Evolutionary conservation across 441 rosid species (phyloP), one percentile per base, ranked within the genome.

Genomic region (Gossypium davidsonii): DNA sequence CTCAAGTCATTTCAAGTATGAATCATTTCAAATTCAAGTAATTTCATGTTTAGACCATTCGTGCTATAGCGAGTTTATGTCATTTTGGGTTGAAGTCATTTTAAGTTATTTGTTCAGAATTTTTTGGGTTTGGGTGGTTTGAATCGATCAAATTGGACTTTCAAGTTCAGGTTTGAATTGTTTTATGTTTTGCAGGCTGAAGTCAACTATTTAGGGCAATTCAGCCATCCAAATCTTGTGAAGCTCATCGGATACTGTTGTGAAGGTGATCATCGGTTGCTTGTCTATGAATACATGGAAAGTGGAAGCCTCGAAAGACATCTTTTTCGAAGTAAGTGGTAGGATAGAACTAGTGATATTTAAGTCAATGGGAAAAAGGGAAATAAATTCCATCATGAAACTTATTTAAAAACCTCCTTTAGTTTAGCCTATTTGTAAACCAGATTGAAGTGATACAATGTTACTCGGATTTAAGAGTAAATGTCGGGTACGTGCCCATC

Each of bases 161-260:
- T 18, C 18, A 9, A 52, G 42, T 37, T 37, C 9, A 37, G 9
- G 9, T 37, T 37, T 37, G 10, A 37, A 15, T 15, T 53, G 58
- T 21, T 6, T 53, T 7, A 53, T 18, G 42, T 75, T 66, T 81
- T 86, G 79, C 84, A 94, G 99, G 92, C 98, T 37, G 98, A 93
- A 85, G 95, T 96, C 34, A 91, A 90, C 76, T 93, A 93, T 82
- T 82, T 96, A 78, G 99, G 98, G 74, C 97, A 89, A 79, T 88
- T 96, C 28, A 88, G 94, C 78, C 96, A 96, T 78, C 81, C 89
- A 15, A 91, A 93, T 86, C 91, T 96, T 83, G 99, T 93, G 72
- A 96, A 89, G 84, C 99, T 96, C 64, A 91, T 93, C 85, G 99
- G 99, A 6, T 91, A 90, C 73, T 96, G 99, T 79, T 96, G 97